These are phyloP conservation scores for Conringia planisiliqua DNA, from an alignment of 345 rosid species.

Conservation along the genomic window DNA sequence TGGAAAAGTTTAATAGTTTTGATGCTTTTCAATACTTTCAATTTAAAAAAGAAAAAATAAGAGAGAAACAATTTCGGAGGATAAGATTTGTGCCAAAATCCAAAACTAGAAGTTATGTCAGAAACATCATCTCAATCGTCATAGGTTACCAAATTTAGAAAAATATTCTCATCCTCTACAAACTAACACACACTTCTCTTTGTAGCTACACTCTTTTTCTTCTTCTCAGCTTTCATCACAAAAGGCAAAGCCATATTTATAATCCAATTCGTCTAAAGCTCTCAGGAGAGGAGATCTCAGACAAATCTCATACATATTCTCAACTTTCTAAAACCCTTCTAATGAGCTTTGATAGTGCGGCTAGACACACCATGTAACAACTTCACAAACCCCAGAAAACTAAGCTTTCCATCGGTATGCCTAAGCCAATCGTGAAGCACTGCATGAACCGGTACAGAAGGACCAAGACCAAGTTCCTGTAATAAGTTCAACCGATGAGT, in stretches of 20 bases:
- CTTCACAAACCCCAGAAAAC: conserved; percentile 89
- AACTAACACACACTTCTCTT: conserved; percentile 10
- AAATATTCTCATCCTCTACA: conserved; percentile 11
- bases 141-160: conserved; percentile 19
- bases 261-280: conserved; percentile 4
- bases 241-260: conserved; percentile 23
- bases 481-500: background rate
- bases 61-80: background rate
- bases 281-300: conserved; percentile 19
- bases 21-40: background rate
- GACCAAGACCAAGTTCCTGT: conserved; percentile 96
- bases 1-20: background rate
- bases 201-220: conserved; percentile 10
- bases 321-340: conserved; percentile 24
- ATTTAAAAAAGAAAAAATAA: background rate
- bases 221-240: conserved; percentile 28
- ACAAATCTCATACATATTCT: conserved; percentile 20
- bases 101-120: conserved; percentile 15
- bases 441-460: conserved; percentile 78
- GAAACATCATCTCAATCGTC: conserved; percentile 29
- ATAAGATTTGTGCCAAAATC: background rate
- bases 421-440: conserved; percentile 96
- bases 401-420: conserved; percentile 91
- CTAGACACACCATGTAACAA: conserved; percentile 81
- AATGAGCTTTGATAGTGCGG: conserved; percentile 58